Evolutionary conservation across 202 grass and related monocot genomes (phyloP).

Genomic region (Elaeis oleifera): DNA sequence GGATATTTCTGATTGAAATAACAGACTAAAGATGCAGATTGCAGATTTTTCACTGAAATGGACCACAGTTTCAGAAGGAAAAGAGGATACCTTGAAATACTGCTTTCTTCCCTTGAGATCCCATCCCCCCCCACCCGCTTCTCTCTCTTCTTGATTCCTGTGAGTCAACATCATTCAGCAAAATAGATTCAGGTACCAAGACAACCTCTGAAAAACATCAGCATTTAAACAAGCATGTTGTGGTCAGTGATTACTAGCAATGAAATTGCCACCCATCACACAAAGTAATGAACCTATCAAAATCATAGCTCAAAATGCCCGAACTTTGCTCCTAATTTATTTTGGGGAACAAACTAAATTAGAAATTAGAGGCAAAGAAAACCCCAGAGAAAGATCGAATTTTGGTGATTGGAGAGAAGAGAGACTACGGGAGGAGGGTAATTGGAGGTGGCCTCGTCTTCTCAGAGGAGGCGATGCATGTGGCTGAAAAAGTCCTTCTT

Average conservation of each 20-base stretch:
- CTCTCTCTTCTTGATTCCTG: constrained; percentile 47
- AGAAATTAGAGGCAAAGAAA: background rate
- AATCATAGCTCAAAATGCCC: constrained; percentile 75
- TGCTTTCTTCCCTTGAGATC: constrained; percentile 55
- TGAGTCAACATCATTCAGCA: constrained; percentile 65
- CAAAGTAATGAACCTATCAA: constrained; percentile 50
- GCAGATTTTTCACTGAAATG: too few species aligned
- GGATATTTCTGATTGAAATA: too few species aligned
- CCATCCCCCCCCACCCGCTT: background rate
- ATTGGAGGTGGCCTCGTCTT: constrained; percentile 27
- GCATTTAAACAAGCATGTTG: too few species aligned
- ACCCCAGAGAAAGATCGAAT: background rate
- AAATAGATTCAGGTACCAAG: background rate
- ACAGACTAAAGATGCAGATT: too few species aligned
- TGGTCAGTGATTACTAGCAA: too few species aligned
- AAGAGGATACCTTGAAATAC: constrained; percentile 62
- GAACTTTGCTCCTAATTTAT: constrained; percentile 36
- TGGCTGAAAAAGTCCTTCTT: constrained; percentile 79
- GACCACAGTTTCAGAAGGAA: background rate
- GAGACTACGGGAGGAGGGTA: constrained; percentile 26
- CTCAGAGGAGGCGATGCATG: constrained; percentile 53
- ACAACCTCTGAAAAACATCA: too few species aligned
- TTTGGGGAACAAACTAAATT: background rate
- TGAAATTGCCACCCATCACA: too few species aligned
- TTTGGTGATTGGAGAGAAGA: background rate